Percentiles rank a stretch among this genome's conserved stretches.
These are phyloP conservation scores for Irpex sp. DNA, from an alignment of 1,284 basidiomycete genomes.

Conservation along the genomic window DNA sequence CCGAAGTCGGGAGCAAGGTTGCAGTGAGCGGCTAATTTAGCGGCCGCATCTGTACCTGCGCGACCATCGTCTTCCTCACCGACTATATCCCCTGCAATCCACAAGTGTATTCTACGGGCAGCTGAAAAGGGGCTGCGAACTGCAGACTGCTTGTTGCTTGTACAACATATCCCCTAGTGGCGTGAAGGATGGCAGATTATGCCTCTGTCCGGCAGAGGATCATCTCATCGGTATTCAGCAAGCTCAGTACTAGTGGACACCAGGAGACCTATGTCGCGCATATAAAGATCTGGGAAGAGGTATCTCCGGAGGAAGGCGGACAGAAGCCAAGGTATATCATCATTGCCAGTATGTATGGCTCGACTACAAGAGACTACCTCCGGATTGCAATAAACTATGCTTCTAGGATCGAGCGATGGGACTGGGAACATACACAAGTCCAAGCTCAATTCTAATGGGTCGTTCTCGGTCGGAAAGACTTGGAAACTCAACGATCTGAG, in stretches of 20 bases:
- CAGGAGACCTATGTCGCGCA: constrained; percentile 82
- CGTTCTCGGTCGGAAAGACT: constrained; percentile 97
- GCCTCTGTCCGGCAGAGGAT: constrained; percentile 59
- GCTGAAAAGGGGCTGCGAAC: neutral
- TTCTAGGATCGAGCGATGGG: constrained; percentile 57
- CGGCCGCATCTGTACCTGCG: neutral
- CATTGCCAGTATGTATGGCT: constrained; percentile 66
- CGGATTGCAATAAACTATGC: constrained; percentile 10
- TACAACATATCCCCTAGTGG: neutral
- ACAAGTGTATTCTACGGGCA: neutral
- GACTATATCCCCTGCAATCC: too few relatives aligned
- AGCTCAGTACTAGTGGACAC: constrained; percentile 55
- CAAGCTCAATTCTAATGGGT: constrained; percentile 90
- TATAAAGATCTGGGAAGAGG: constrained; percentile 87
- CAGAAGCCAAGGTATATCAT: constrained; percentile 84
- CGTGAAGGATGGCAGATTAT: constrained; percentile 47
- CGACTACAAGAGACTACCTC: constrained; percentile 1
- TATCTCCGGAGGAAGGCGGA: constrained; percentile 54
- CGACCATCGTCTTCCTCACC: neutral
- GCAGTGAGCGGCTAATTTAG: neutral
- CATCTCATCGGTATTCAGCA: constrained; percentile 77
- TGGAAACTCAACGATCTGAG: constrained; percentile 86
- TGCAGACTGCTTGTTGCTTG: neutral
- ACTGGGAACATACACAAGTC: constrained; percentile 88
- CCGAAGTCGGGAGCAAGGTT: neutral